Evolutionary conservation across 2,329 filamentous ascomycete genomes (phyloP), one percentile per base, ranked within the genome.

Genomic region (Colletotrichum brevisporum): DNA sequence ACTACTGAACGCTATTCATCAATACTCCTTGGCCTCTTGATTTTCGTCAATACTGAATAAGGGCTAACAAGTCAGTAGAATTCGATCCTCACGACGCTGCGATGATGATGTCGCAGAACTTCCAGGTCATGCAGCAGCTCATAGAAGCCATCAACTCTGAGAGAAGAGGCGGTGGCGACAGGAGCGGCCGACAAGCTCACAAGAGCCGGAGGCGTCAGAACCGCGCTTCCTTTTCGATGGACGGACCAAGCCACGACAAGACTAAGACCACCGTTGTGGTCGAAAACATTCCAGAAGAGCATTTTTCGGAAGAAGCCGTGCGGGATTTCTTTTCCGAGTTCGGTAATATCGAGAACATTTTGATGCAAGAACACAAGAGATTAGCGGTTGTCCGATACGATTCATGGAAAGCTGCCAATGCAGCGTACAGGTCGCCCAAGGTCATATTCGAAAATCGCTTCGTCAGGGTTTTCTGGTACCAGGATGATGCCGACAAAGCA

Each of bases 391-490:
- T 96, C 71, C 92, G 90, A 73, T 96, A 86, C 74, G 86, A 89
- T 58, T 85, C 84, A 50, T 92, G 91, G 86, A 85, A 85, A 6
- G 81, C 88, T 15, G 93, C 93, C 15, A 88, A 90, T 68, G 86
- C 88, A 16, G 93, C 93, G 2, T 94, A 93, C 77, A 86, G 87
- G 54, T 94, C 91, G 9, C 93, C 93, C 0, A 94, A 94, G 75
- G 91, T 90, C 54, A 91, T 96, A 52, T 96, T 95, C 75, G 92
- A 95, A 74, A 96, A 95, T 73, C 86, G 93, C 12, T 96, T 96
- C 74, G 93, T 96, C 56, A 95, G 94, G 74, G 91, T 95, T 0
- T 94, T 91, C 74, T 95, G 93, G 93, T 86, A 89, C 76, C 91
- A 89, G 73, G 85, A 87, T 6, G 84, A 86, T 27, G 12, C 43